Evolutionary conservation across 2,329 filamentous ascomycete genomes (phyloP).

Genomic region (Lasiodiplodia theobromae): DNA sequence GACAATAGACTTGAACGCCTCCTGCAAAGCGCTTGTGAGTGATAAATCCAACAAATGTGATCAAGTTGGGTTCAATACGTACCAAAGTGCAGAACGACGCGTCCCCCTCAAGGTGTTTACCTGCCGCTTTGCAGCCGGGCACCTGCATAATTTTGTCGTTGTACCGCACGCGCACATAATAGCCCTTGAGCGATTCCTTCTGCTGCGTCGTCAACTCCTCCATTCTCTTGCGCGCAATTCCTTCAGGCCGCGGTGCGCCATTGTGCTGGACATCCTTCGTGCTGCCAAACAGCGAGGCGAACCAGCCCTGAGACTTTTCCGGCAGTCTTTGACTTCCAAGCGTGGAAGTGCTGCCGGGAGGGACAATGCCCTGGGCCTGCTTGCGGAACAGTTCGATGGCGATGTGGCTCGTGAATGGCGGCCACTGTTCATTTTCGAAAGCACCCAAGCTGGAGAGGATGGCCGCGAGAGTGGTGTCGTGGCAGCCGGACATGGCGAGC

Average conservation of each 20-base stretch:
- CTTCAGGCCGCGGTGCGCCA: conserved; percentile 35
- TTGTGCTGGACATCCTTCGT: conserved; percentile 1
- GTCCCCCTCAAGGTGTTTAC: conserved; percentile 86
- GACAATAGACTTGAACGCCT: conserved; percentile 90
- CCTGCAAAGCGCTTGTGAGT: conserved; percentile 52
- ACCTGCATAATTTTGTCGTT: conserved; percentile 85
- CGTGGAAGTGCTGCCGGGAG: conserved; percentile 34
- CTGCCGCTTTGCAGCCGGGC: conserved; percentile 77
- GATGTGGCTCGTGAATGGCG: conserved; percentile 90
- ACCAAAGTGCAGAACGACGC: conserved; percentile 90
- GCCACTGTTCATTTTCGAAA: conserved; percentile 78
- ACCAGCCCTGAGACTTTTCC: conserved; percentile 23
- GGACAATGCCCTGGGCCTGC: conserved; percentile 39
- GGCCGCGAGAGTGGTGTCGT: conserved; percentile 90
- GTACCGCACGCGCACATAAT: conserved; percentile 90
- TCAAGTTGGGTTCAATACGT: conserved; percentile 42
- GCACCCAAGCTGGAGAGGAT: conserved; percentile 80
- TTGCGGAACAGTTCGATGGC: conserved; percentile 87
- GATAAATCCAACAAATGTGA: not conserved
- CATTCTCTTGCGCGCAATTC: conserved; percentile 68
- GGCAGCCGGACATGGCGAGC: conserved; percentile 83
- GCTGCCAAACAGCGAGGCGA: conserved; percentile 27
- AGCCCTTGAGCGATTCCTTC: conserved; percentile 69
- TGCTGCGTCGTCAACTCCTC: conserved; percentile 64
- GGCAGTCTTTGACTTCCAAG: not conserved